A percentile compares a stretch with the other conserved stretches of the same genome.
These are phyloP conservation scores for Solanum appendiculatum DNA, from an alignment of 257 asterid species.

Conservation along the genomic window DNA sequence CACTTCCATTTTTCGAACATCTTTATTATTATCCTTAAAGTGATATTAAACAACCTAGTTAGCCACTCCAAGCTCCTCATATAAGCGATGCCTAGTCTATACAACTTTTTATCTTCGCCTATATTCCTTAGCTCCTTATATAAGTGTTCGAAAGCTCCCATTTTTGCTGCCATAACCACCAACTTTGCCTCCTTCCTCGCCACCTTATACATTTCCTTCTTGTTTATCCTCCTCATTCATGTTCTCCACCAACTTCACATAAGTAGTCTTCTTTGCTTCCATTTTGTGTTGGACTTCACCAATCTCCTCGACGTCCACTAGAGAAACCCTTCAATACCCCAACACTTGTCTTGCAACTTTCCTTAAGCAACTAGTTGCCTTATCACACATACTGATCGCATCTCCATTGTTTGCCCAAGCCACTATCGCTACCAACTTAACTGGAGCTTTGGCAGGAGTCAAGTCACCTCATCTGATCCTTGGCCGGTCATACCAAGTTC, in stretches of 20 bases:
- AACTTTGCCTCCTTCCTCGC: background rate
- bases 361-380: background rate
- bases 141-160: too few species aligned
- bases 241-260: background rate
- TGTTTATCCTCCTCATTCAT: background rate
- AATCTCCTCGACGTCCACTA: background rate
- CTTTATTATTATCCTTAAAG: too few species aligned
- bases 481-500: background rate
- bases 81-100: too few species aligned
- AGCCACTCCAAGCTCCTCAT: too few species aligned
- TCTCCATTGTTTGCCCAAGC: background rate
- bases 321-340: background rate
- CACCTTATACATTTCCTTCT: background rate
- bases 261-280: background rate
- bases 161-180: background rate
- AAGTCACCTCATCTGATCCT: background rate
- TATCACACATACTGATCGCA: background rate
- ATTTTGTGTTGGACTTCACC: background rate
- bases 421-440: background rate
- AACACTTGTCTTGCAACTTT: background rate
- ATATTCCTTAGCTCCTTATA: background rate
- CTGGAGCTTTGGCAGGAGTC: background rate
- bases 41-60: too few species aligned
- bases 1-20: too few species aligned
- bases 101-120: too few species aligned